Conservation (phyloP, 257 asterid species). For the Fraxinus anomala region DNA sequence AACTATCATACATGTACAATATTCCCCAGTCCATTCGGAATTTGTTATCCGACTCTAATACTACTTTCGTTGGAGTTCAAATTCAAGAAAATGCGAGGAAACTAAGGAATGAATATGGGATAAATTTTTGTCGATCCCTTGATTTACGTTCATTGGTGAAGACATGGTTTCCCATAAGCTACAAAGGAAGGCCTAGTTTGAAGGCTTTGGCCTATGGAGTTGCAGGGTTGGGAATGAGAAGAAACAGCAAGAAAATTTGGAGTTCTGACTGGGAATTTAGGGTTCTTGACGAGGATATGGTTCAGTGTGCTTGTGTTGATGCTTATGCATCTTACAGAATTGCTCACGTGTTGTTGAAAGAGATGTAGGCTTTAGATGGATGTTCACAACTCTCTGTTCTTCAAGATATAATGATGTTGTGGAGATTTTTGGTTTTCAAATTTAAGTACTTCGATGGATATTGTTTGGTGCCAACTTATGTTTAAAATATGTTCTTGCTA, state of each 20-base stretch:
- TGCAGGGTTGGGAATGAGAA: slow-evolving; percentile 33
- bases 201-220: slow-evolving; percentile 36
- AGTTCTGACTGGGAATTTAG: slow-evolving; percentile 40
- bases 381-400: not conserved
- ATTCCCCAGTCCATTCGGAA: slow-evolving; percentile 19
- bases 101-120: slow-evolving; percentile 27
- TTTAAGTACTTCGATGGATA: no score
- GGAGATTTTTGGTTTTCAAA: no score
- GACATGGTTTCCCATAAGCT: slow-evolving; percentile 41
- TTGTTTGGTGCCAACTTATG: not conserved
- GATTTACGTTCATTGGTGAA: slow-evolving; percentile 37
- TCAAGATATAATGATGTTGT: no score
- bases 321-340: slow-evolving; percentile 37
- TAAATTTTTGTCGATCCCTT: slow-evolving; percentile 14
- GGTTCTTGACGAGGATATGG: slow-evolving; percentile 29
- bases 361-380: slow-evolving; percentile 1
- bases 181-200: slow-evolving; percentile 31
- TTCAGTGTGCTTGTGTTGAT: slow-evolving; percentile 38
- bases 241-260: no score
- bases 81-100: slow-evolving; percentile 24
- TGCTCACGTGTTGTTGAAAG: slow-evolving; percentile 33
- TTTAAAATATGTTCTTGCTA: not conserved
- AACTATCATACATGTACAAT: slow-evolving; percentile 37
- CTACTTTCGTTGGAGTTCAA: slow-evolving; percentile 35
- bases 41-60: slow-evolving; percentile 22